These are phyloP conservation scores for Cudoniella acicularis DNA, from an alignment of 495 filamentous ascomycete species.

Conservation along the genomic window DNA sequence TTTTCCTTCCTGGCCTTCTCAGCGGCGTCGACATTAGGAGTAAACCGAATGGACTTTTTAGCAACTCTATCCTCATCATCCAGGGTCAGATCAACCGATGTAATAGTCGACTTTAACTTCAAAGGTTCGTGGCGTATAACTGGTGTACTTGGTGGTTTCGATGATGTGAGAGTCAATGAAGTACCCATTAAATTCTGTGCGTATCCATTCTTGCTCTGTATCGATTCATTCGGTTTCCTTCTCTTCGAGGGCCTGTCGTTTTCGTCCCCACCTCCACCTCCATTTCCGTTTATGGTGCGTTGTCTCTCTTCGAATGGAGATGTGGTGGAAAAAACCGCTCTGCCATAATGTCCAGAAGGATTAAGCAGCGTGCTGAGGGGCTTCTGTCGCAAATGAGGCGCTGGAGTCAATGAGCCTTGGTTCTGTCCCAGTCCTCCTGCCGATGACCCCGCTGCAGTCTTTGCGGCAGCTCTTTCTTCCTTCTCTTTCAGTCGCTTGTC, in stretches of 20 bases:
- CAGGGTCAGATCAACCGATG: constrained; percentile 18
- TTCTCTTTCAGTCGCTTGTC: constrained; percentile 58
- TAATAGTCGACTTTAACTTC: not conserved
- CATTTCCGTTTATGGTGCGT: constrained; percentile 6
- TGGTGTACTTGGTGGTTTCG: constrained; percentile 18
- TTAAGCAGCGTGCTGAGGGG: constrained; percentile 43
- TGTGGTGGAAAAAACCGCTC: constrained; percentile 40
- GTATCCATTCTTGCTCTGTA: constrained; percentile 41
- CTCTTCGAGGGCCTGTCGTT: constrained; percentile 21
- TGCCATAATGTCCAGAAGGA: constrained; percentile 46
- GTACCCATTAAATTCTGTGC: constrained; percentile 50
- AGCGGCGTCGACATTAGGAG: not conserved
- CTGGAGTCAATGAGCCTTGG: not conserved
- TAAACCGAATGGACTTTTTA: too few relatives aligned
- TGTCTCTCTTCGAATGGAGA: constrained; percentile 50
- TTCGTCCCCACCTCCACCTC: not conserved
- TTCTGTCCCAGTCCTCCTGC: not conserved
- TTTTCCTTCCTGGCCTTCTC: not conserved
- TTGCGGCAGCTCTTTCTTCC: constrained; percentile 39
- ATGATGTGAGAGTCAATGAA: constrained; percentile 34
- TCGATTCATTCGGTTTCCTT: constrained; percentile 11
- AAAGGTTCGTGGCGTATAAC: constrained; percentile 19
- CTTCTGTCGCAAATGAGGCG: constrained; percentile 30
- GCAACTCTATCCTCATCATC: constrained; percentile 20
- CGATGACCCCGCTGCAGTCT: constrained; percentile 9